phyloP scores from a whole-genome alignment of 2,329 filamentous ascomycete genomes.

The Talaromyces verruculosus region DNA sequence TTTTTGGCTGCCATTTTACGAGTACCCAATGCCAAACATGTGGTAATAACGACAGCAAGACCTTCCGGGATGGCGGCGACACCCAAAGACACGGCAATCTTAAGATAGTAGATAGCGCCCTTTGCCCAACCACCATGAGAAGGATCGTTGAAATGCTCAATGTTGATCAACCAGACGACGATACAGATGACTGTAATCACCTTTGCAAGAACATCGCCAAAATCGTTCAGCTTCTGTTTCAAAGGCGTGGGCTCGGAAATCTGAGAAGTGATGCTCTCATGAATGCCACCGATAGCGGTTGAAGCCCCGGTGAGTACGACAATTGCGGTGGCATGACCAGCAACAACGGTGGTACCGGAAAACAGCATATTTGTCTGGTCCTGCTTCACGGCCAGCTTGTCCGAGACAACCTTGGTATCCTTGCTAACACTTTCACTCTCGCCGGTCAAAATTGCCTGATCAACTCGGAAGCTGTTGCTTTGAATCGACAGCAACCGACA shows the following conservation, averaged over 20 bases:
- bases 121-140: slow-evolving; percentile 92
- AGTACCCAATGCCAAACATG: slow-evolving; percentile 90
- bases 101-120: slow-evolving; percentile 98
- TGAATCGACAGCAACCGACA: slow-evolving; percentile 86
- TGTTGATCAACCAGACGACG: slow-evolving; percentile 97
- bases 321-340: slow-evolving; percentile 84
- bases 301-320: slow-evolving; percentile 86
- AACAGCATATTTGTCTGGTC: slow-evolving; percentile 98
- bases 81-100: slow-evolving; percentile 97
- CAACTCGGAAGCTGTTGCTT: slow-evolving; percentile 95
- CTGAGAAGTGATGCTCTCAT: slow-evolving; percentile 96
- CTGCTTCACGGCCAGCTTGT: slow-evolving; percentile 87
- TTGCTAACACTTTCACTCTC: slow-evolving; percentile 97
- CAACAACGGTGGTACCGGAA: slow-evolving; percentile 95
- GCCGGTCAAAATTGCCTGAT: slow-evolving; percentile 95
- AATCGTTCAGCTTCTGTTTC: slow-evolving; percentile 98
- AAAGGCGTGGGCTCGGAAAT: slow-evolving; percentile 96
- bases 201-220: slow-evolving; percentile 93
- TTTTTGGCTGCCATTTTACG: slow-evolving; percentile 99
- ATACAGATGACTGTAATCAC: slow-evolving; percentile 97
- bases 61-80: slow-evolving; percentile 98
- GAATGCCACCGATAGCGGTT: slow-evolving; percentile 97
- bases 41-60: slow-evolving; percentile 97
- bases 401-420: slow-evolving; percentile 67
- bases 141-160: slow-evolving; percentile 93